Base-by-base conservation (phyloP, 1,284 basidiomycete genomes). In the Stygiomarasmius scandens region DNA sequence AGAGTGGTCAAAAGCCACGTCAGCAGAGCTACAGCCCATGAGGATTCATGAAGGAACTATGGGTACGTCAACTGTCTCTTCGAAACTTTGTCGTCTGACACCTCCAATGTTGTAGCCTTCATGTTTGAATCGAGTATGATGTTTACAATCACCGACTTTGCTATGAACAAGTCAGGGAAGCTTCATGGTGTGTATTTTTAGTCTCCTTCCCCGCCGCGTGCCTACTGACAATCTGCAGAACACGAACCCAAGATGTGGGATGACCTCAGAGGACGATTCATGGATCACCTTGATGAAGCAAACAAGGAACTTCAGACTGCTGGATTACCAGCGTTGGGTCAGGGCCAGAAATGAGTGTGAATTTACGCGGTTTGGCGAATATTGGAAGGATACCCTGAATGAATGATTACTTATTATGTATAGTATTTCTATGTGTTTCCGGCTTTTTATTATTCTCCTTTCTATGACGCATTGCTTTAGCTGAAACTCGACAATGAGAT, bases 51-150 rank as follows among this genome's bases (percentile, higher is more conserved):
- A 85, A 59, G 82, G 78, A 19, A 80, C 80, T 1, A 76, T 85
- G n/a, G 79, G 83, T 84, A 60, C 25, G 75, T 62, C n/a, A 8
- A 2, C 22, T 45, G 29, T n/a, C 11, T 34, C 29, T 9, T 38
- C 9, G 23, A n/a, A n/a, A n/a, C n/a, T n/a, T 14, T 24, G 20
- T 3, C 12, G 19, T 10, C 2, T 19, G 41, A 10, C 27, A 14
- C 29, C 3, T 41, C 29, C 10, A 2, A 14, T 29, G 32, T 34
- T 20, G 3, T 20, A 85, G 85, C 78, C 11, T 83, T 86, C 69
- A 86, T 87, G 84, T 84, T 87, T 60, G 85, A 87, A 67, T 80
- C 83, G 2, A 82, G 79, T 62, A 80, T 85, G 76, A 80, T 81
- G 70, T 78, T 86, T 60, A 84, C 82, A 0, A 73, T 87, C 41